Conservation (phyloP, 768 basidiomycete genomes). For the Fomitopsis serialis region DNA sequence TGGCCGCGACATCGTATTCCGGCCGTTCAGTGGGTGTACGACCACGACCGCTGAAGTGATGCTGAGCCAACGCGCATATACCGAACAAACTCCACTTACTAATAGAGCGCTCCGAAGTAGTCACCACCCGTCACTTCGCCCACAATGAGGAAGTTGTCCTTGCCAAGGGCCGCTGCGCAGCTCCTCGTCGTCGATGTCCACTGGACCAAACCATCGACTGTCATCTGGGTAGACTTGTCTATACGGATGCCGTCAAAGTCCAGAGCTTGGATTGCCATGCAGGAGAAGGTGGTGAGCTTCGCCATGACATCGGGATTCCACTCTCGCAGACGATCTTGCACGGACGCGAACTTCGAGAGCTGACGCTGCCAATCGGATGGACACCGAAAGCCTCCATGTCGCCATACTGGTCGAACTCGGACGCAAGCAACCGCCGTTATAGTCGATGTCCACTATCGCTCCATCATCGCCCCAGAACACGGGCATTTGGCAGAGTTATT, state of each 20-base stretch:
- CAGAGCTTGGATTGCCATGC: constrained; percentile 81
- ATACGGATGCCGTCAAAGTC: constrained; percentile 94
- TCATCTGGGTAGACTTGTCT: constrained; percentile 91
- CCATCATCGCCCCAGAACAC: constrained; percentile 80
- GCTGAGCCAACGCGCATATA: background rate
- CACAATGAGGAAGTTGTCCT: constrained; percentile 85
- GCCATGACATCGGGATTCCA: constrained; percentile 79
- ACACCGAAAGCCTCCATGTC: constrained; percentile 99
- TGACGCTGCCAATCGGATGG: constrained; percentile 94
- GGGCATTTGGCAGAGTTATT: constrained; percentile 76
- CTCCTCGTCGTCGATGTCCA: constrained; percentile 73
- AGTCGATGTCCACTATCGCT: constrained; percentile 45
- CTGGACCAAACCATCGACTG: constrained; percentile 68
- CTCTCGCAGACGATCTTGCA: constrained; percentile 92
- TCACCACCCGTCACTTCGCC: constrained; percentile 96
- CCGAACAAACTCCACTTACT: constrained; percentile 40
- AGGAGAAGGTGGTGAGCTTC: constrained; percentile 74
- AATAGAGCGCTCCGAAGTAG: constrained; percentile 81
- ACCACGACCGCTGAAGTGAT: constrained; percentile 69
- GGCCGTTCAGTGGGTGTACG: constrained; percentile 66
- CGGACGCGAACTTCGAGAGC: constrained; percentile 90
- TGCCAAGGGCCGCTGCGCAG: constrained; percentile 68
- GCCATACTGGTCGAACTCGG: constrained; percentile 93
- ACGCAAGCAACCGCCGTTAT: constrained; percentile 64
- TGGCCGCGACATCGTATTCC: constrained; percentile 64